Conservation (phyloP, 441 rosid genomes). For the Manihot esculenta region DNA sequence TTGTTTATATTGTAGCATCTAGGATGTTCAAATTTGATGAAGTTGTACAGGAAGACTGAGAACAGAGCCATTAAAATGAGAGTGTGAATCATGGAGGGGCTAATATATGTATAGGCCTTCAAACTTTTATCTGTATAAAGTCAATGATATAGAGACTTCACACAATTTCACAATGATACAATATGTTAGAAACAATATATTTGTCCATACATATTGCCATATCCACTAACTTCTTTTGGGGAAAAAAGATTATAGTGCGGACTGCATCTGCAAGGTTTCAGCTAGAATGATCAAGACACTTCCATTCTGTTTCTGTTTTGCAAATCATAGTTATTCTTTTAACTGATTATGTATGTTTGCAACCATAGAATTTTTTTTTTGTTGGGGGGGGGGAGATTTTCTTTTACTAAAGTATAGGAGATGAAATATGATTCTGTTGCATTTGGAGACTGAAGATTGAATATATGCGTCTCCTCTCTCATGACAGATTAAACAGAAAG, state of each 20-base stretch:
- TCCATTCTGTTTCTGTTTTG: background rate
- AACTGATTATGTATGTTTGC: background rate
- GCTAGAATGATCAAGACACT: background rate
- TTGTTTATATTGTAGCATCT: background rate
- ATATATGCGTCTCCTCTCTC: constrained; percentile 4
- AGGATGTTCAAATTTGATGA: background rate
- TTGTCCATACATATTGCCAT: background rate
- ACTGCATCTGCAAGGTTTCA: background rate
- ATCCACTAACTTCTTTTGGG: background rate
- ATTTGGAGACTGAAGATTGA: background rate
- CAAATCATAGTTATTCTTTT: background rate
- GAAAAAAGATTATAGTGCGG: background rate
- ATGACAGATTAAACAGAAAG: constrained; percentile 59
- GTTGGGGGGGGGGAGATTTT: no score
- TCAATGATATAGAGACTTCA: background rate
- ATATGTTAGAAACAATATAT: background rate
- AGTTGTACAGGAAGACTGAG: background rate
- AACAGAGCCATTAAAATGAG: background rate
- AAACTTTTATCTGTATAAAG: background rate
- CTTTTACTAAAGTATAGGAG: background rate
- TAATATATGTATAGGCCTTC: background rate
- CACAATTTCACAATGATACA: background rate
- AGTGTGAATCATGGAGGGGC: background rate
- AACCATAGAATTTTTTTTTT: background rate
- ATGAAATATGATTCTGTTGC: constrained; percentile 7